phyloP scores from a whole-genome alignment of 495 filamentous ascomycete genomes.

The Xylaria longipes region DNA sequence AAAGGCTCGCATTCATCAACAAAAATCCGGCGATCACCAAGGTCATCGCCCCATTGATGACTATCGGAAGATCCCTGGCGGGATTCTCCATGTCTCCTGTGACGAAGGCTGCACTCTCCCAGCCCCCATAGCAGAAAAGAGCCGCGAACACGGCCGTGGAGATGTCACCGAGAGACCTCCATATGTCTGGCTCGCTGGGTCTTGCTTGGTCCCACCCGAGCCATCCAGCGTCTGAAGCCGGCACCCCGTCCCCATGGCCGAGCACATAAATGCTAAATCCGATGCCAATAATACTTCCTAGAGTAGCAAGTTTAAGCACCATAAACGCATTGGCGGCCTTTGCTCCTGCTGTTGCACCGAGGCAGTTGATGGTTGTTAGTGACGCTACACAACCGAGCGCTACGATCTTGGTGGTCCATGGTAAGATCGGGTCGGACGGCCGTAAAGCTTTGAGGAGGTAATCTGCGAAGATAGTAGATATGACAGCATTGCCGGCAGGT shows the following conservation, averaged over 20 bases:
- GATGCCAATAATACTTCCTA: constrained; percentile 29
- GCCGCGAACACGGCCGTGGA: constrained; percentile 34
- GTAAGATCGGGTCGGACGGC: constrained; percentile 24
- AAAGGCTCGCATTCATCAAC: constrained; percentile 38
- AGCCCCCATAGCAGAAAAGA: constrained; percentile 39
- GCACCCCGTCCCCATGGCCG: constrained; percentile 27
- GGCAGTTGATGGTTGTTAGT: constrained; percentile 33
- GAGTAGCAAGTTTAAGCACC: constrained; percentile 28
- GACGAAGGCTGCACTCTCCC: constrained; percentile 43
- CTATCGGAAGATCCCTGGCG: constrained; percentile 33
- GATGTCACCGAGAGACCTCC: constrained; percentile 29
- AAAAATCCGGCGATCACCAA: constrained; percentile 43
- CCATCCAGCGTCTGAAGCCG: constrained; percentile 25
- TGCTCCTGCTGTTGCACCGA: constrained; percentile 32
- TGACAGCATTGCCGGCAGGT: constrained; percentile 33
- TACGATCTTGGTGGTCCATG: constrained; percentile 38
- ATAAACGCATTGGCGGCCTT: constrained; percentile 29
- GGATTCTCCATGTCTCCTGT: constrained; percentile 44
- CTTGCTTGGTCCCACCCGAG: constrained; percentile 14
- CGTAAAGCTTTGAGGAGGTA: constrained; percentile 31
- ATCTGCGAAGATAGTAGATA: constrained; percentile 46
- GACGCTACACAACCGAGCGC: constrained; percentile 38
- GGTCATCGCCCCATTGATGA: constrained; percentile 40
- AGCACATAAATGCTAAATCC: constrained; percentile 22
- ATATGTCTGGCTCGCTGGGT: constrained; percentile 15